Percentiles rank a stretch among this genome's conserved stretches.
phyloP scores from a whole-genome alignment of 768 basidiomycete genomes.

The Asterophora lycoperdoides region DNA sequence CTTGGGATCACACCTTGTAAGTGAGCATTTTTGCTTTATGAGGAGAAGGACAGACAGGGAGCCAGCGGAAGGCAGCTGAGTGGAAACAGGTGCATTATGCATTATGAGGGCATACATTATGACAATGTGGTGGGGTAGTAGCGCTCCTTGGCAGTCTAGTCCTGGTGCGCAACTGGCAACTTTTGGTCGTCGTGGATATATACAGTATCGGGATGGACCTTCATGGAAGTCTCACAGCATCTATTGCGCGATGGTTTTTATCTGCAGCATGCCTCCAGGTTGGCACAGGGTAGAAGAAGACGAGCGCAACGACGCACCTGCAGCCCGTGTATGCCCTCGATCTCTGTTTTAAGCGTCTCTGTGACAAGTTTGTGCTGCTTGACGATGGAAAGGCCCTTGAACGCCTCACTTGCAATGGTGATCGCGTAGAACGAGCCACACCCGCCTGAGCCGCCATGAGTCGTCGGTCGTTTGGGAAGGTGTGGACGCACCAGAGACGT shows the following conservation, averaged over 20 bases:
- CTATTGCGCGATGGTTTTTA: constrained; percentile 13
- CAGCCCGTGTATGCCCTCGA: constrained; percentile 87
- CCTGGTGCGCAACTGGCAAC: too few species aligned
- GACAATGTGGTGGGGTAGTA: too few species aligned
- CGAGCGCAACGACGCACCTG: constrained; percentile 53
- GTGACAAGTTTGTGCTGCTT: constrained; percentile 95
- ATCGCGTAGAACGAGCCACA: constrained; percentile 98
- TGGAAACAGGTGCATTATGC: too few species aligned
- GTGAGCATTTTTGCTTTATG: too few species aligned
- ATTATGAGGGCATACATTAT: too few species aligned
- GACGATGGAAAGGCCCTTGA: constrained; percentile 80
- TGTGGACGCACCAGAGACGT: constrained; percentile 74
- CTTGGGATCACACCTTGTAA: too few species aligned
- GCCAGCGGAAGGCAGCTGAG: too few species aligned
- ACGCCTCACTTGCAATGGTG: constrained; percentile 75
- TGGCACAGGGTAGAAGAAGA: background rate
- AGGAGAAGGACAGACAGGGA: too few species aligned
- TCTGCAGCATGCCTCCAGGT: constrained; percentile 1
- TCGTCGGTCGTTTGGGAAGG: background rate
- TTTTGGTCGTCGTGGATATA: too few species aligned
- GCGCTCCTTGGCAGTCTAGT: too few species aligned
- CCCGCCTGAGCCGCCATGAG: constrained; percentile 54
- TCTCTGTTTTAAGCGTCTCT: constrained; percentile 80
- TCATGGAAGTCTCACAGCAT: too few species aligned
- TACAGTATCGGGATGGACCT: too few species aligned